Evolutionary conservation across 495 filamentous ascomycete genomes (phyloP), one percentile per base, ranked within the genome.

Genomic region (Hyaloscypha finlandica): DNA sequence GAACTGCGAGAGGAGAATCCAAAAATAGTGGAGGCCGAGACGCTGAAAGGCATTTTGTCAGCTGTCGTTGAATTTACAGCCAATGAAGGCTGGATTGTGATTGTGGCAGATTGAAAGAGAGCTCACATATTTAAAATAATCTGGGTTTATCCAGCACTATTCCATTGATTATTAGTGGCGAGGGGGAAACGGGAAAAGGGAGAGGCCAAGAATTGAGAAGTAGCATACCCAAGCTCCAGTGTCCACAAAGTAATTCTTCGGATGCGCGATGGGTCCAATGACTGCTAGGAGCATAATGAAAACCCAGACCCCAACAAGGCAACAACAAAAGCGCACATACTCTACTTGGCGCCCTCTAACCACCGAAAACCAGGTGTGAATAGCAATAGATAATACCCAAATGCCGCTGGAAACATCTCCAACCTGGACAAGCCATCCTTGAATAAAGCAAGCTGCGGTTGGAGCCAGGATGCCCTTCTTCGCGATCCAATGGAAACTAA

Each of bases 1-100:
- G 70, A 89, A 87, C 70, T 89, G 84, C 57, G 83, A 79, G 51
- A 89, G 72, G 77, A 89, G 86, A 75, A 89, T 86, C 86, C 86
- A 89, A 65, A 88, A 76, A 67, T 89, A 89, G 68, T 89, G 87
- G 32, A 87, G 82, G 75, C 79, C 84, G 12, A 89, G 78, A 58
- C 87, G 85, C 61, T 63, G 25, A 22, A 22, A 52, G 30, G 25
- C 11, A 8, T 20, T 55, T 63, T 53, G 61, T 54, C 45, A 55
- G 61, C 48, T 33, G 1, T 12, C 2, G 11, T 63, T 63, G 20
- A 63, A 22, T 52, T 25, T 16, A 53, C 37, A 30, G 45, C 37
- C 4, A 52, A 52, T 53, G 1, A 30, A n/a, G 60, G 60, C 25
- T 5, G 60, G 48, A 53, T 30, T 61, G 11, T 42, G 60, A 52